Evolutionary conservation across 1,284 basidiomycete genomes (phyloP), one percentile per base, ranked within the genome.

Genomic region (Exobasidium cylindrosporum): DNA sequence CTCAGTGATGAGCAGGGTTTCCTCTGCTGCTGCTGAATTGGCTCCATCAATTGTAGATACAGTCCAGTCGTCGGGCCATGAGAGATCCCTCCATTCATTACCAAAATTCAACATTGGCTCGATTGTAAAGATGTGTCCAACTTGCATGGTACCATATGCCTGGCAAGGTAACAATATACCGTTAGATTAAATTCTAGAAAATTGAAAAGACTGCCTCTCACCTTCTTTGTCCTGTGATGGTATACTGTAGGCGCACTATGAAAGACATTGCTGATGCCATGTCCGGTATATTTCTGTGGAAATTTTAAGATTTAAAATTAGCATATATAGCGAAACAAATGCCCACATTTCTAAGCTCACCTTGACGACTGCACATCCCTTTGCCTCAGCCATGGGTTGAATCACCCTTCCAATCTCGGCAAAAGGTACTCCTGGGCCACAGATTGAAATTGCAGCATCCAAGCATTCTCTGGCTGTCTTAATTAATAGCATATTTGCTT

Each of bases 261-360:
- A 74, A 96, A 97, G 13, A 84, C 84, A 23, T 82, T 84, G 1
- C 92, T 91, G 61, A 97, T 95, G 0, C 93, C 92, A 79, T 96
- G 93, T 0, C 91, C 90, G 0, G 84, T 86, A 70, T 90, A 91
- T 61, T 89, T 86, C 7, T 43, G n/a, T n/a, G n/a, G n/a, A n/a
- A n/a, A n/a, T n/a, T n/a, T n/a, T n/a, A n/a, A n/a, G n/a, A n/a
- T n/a, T n/a, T n/a, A n/a, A n/a, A n/a, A n/a, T n/a, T n/a, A n/a
- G n/a, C n/a, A n/a, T n/a, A n/a, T n/a, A n/a, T n/a, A n/a, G n/a
- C n/a, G n/a, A n/a, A n/a, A n/a, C n/a, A n/a, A n/a, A n/a, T n/a
- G n/a, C n/a, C n/a, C n/a, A n/a, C 32, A 4, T 50, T 30, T 30
- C 29, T 14, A 10, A n/a, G n/a, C 23, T 40, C 31, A 28, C 40